phyloP scores from a whole-genome alignment of 2,329 filamentous ascomycete genomes.

The Beauveria medogensis region DNA sequence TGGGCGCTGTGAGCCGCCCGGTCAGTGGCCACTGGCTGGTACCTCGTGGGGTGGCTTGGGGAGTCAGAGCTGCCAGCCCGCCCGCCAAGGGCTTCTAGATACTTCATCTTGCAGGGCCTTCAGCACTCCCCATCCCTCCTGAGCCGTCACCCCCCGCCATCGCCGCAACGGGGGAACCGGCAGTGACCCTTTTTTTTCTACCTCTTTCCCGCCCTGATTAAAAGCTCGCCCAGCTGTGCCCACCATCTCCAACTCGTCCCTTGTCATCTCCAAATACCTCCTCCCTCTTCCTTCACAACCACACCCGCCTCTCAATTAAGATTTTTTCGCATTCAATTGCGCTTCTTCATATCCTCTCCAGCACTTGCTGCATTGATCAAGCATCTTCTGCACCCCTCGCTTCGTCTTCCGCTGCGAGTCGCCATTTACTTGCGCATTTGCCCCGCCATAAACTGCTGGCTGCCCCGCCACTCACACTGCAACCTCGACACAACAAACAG shows the following conservation, averaged over 20 bases:
- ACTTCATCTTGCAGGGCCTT: neutral
- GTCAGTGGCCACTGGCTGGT: neutral
- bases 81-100: too few relatives aligned
- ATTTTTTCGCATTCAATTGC: neutral
- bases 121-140: neutral
- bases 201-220: neutral
- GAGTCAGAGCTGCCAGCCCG: neutral
- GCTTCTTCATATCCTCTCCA: neutral
- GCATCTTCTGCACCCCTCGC: neutral
- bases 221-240: neutral
- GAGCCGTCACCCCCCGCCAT: neutral
- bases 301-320: neutral
- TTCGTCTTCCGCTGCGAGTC: neutral
- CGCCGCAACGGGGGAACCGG: neutral
- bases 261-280: neutral
- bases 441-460: neutral
- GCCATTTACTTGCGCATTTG: neutral
- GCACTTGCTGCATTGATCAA: neutral
- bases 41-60: neutral
- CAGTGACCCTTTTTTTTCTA: neutral
- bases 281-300: neutral
- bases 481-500: neutral
- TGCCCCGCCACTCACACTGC: constrained; percentile 7
- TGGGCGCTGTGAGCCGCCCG: neutral
- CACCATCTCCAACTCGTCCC: constrained; percentile 3